These are phyloP conservation scores for Monsonia emarginata DNA, from an alignment of 441 rosid species.

Conservation along the genomic window DNA sequence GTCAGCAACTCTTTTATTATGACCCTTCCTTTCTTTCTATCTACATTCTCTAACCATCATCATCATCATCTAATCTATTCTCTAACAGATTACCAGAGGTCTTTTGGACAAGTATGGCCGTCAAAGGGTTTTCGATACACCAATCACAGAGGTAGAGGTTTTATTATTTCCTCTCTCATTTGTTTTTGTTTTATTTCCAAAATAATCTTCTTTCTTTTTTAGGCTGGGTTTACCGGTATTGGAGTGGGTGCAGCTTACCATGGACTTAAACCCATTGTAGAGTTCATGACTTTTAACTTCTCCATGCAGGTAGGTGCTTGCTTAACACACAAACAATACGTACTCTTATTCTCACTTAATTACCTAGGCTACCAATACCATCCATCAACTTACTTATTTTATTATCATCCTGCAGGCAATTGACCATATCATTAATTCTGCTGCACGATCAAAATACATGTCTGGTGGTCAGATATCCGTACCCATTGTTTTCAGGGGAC, in stretches of 20 bases:
- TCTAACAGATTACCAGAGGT: conserved; percentile 64
- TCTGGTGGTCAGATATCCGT: conserved; percentile 76
- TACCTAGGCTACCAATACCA: conserved; percentile 14
- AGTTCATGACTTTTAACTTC: conserved; percentile 94
- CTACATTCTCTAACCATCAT: too few relatives aligned
- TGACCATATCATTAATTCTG: conserved; percentile 86
- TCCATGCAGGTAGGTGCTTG: conserved; percentile 61
- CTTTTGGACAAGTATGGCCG: conserved; percentile 90
- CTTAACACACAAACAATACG: too few relatives aligned
- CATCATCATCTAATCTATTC: conserved; percentile 9
- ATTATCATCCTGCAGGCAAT: too few relatives aligned
- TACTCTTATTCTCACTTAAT: too few relatives aligned
- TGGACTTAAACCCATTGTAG: conserved; percentile 80
- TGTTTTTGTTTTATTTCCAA: background rate
- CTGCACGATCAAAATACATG: conserved; percentile 84
- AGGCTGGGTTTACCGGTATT: conserved; percentile 98
- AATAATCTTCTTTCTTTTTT: conserved; percentile 15
- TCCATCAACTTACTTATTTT: too few relatives aligned
- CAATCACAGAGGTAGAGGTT: conserved; percentile 97
- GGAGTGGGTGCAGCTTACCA: conserved; percentile 95
- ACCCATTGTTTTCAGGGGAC: conserved; percentile 88
- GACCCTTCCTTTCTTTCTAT: too few relatives aligned
- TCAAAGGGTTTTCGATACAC: conserved; percentile 87
- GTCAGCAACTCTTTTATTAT: conserved; percentile 28
- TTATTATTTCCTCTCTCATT: too few relatives aligned